Evolutionary conservation across 208 protist genomes (phyloP).

Genomic region (Wallacemonas sp.): DNA sequence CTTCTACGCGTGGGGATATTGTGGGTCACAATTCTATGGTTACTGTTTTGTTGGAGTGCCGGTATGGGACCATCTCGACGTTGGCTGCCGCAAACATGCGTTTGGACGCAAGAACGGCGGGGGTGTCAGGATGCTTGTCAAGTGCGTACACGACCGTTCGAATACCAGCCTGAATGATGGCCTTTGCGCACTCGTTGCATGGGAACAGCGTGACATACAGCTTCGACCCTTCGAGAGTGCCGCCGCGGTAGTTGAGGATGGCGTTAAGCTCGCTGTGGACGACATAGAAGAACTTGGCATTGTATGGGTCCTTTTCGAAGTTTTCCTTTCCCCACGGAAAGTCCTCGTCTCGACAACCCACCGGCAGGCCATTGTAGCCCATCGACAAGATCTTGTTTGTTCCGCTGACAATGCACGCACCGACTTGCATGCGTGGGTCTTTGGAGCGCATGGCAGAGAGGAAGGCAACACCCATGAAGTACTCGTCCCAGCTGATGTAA

Average conservation of each 20-base stretch:
- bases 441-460: constrained; percentile 57
- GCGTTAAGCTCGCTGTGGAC: constrained; percentile 70
- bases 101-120: constrained; percentile 21
- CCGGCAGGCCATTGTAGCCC: constrained; percentile 75
- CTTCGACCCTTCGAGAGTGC: constrained; percentile 21
- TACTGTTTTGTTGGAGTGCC: not conserved
- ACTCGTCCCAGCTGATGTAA: constrained; percentile 47
- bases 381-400: constrained; percentile 68
- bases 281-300: constrained; percentile 58
- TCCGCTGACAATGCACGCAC: constrained; percentile 64
- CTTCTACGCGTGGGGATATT: no score
- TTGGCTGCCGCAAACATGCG: constrained; percentile 28
- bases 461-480: constrained; percentile 58
- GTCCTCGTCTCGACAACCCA: constrained; percentile 47
- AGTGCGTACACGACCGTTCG: constrained; percentile 39
- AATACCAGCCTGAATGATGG: constrained; percentile 72
- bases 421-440: constrained; percentile 59
- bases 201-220: constrained; percentile 61
- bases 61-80: constrained; percentile 6
- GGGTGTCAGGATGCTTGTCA: constrained; percentile 43
- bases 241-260: constrained; percentile 60
- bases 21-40: not conserved
- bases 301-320: not conserved
- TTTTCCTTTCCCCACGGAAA: constrained; percentile 43
- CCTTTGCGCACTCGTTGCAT: constrained; percentile 76